Percentiles rank a stretch among this genome's conserved stretches.
Conservation (phyloP, 1,284 basidiomycete genomes). For the Neonothopanus nambi region DNA sequence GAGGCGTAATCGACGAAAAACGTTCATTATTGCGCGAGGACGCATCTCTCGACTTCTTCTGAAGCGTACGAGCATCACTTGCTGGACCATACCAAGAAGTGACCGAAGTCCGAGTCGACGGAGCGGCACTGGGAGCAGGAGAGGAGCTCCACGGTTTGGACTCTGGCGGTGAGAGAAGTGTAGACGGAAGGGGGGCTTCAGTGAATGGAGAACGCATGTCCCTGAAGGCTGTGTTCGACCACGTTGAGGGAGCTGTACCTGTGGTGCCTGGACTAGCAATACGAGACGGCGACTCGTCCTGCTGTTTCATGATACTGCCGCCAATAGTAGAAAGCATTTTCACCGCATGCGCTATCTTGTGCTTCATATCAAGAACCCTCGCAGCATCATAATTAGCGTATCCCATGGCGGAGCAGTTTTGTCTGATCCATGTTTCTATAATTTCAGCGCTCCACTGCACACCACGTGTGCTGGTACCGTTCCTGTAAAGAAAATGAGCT, state of each 20-base stretch:
- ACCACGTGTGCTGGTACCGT: conserved; percentile 50
- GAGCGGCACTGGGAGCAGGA: too few species aligned
- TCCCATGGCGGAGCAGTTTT: conserved; percentile 57
- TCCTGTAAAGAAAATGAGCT: conserved; percentile 31
- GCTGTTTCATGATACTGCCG: conserved; percentile 3
- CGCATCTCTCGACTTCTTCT: too few species aligned
- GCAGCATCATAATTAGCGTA: conserved; percentile 46
- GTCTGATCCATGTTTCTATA: conserved; percentile 54
- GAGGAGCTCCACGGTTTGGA: too few species aligned
- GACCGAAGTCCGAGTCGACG: too few species aligned
- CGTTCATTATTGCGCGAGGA: too few species aligned
- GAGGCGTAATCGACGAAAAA: too few species aligned
- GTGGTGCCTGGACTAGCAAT: neutral
- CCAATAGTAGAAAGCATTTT: conserved; percentile 12
- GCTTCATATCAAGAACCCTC: conserved; percentile 43
- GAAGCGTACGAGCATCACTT: too few species aligned
- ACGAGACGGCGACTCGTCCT: neutral
- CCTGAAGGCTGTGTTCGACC: neutral
- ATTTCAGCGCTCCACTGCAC: conserved; percentile 52
- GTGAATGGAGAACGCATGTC: too few species aligned
- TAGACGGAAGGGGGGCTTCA: neutral
- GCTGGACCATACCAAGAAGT: too few species aligned
- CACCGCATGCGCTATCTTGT: conserved; percentile 54
- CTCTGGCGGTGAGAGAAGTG: too few species aligned
- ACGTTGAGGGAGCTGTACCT: neutral